phyloP scores from a whole-genome alignment of 1,284 basidiomycete genomes.

The Boletus semigastroideus region DNA sequence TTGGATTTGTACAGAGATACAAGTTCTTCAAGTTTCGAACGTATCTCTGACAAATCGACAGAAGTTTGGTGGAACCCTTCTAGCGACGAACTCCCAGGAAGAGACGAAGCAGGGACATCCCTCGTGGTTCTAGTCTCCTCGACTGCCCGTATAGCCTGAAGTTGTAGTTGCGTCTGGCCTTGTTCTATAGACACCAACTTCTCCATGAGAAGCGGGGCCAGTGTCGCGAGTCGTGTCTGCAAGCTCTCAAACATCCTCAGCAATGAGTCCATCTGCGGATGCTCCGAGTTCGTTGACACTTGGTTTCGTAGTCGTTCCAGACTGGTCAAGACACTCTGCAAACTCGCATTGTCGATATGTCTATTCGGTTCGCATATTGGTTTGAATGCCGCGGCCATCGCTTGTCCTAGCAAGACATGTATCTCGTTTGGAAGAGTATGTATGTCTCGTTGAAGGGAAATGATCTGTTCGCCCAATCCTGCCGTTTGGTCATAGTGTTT shows the following conservation, averaged over 20 bases:
- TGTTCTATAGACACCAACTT: slow-evolving; percentile 30
- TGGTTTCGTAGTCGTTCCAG: slow-evolving; percentile 24
- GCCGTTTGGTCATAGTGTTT: slow-evolving; percentile 38
- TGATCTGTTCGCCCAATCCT: slow-evolving; percentile 36
- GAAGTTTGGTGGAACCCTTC: not conserved
- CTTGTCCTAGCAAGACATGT: slow-evolving; percentile 17
- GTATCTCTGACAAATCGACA: slow-evolving; percentile 24
- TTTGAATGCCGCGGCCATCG: slow-evolving; percentile 3
- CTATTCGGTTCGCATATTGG: not conserved
- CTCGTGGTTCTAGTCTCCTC: slow-evolving; percentile 4
- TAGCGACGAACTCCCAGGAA: not conserved
- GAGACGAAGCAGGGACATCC: slow-evolving; percentile 6
- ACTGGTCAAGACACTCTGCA: slow-evolving; percentile 22
- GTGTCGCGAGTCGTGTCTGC: slow-evolving; percentile 16
- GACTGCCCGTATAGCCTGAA: slow-evolving; percentile 8
- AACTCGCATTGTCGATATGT: not conserved
- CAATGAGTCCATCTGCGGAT: slow-evolving; percentile 20
- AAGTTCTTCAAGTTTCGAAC: slow-evolving; percentile 33
- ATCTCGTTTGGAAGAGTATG: slow-evolving; percentile 31
- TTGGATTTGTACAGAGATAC: slow-evolving; percentile 18
- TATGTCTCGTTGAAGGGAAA: slow-evolving; percentile 39
- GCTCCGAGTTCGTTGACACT: slow-evolving; percentile 13
- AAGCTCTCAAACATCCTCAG: slow-evolving; percentile 27
- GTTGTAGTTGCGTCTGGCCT: slow-evolving; percentile 18
- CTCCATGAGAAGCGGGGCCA: slow-evolving; percentile 25